Percentiles rank a stretch among this genome's conserved stretches.
Conservation (phyloP, 805 yeast genomes). For the Ogataea zsoltii region DNA sequence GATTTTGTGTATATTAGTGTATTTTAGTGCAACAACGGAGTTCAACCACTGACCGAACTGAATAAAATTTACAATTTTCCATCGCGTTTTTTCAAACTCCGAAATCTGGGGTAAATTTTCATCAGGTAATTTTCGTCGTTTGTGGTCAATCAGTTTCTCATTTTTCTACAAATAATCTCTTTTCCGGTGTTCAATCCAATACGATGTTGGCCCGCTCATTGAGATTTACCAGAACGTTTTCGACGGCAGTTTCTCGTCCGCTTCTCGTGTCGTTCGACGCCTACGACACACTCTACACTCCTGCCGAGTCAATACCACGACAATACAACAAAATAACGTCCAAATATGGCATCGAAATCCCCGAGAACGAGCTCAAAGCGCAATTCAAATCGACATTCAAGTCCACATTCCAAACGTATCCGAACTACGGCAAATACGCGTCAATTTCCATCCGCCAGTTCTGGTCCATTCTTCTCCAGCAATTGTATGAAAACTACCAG, state of each 20-base stretch:
- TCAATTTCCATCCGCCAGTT: constrained; percentile 43
- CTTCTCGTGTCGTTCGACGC: constrained; percentile 64
- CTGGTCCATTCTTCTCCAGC: constrained; percentile 54
- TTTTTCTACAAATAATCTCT: too few species aligned
- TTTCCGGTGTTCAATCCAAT: too few species aligned
- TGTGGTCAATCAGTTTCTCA: neutral
- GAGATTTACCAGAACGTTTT: neutral
- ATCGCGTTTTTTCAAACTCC: neutral
- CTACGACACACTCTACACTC: constrained; percentile 64
- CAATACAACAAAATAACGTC: constrained; percentile 53
- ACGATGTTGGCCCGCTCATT: neutral
- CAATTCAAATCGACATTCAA: constrained; percentile 37
- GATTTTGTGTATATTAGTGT: constrained; percentile 1
- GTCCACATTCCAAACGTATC: constrained; percentile 41
- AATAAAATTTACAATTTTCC: neutral
- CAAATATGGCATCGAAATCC: constrained; percentile 42
- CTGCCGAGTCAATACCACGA: constrained; percentile 51
- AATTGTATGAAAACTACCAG: constrained; percentile 20
- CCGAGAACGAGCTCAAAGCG: constrained; percentile 27
- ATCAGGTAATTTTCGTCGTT: neutral
- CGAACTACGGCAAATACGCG: constrained; percentile 60
- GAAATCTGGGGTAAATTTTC: neutral
- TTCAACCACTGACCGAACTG: neutral
- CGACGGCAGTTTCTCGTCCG: constrained; percentile 34
- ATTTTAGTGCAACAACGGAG: neutral